A percentile compares a stretch with the other conserved stretches of the same genome.
phyloP scores from a whole-genome alignment of 352 stramenopile genomes.

The Pythium aquatile region DNA sequence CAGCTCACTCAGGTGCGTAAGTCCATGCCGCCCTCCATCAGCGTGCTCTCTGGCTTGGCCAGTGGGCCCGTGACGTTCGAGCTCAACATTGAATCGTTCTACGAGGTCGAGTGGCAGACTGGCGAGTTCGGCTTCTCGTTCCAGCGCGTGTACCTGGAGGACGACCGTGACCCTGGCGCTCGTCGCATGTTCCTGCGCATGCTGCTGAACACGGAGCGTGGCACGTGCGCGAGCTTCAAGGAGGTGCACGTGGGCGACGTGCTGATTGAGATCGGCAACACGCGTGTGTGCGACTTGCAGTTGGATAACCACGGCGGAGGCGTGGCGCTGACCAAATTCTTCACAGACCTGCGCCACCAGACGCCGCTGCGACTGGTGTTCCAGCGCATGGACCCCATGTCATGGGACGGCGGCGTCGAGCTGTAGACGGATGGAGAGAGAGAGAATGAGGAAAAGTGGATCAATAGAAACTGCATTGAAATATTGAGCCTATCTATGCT shows the following conservation, averaged over 20 bases:
- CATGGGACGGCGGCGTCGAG: constrained; percentile 76
- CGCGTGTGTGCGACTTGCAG: constrained; percentile 60
- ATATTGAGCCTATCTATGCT: not conserved
- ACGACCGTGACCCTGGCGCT: constrained; percentile 30
- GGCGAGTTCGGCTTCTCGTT: constrained; percentile 78
- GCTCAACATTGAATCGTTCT: constrained; percentile 52
- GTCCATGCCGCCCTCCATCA: constrained; percentile 59
- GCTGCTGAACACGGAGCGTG: constrained; percentile 73
- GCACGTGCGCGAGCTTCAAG: constrained; percentile 63
- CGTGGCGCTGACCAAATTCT: constrained; percentile 63
- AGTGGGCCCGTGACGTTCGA: constrained; percentile 57
- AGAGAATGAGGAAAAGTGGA: not conserved
- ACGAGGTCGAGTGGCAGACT: constrained; percentile 56
- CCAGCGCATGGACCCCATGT: constrained; percentile 57
- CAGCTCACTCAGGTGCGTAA: constrained; percentile 47
- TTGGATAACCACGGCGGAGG: constrained; percentile 48
- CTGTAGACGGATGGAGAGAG: constrained; percentile 24
- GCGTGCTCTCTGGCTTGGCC: constrained; percentile 54
- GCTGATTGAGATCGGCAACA: constrained; percentile 56
- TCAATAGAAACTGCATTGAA: not conserved
- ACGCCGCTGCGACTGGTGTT: constrained; percentile 65
- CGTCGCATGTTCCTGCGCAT: constrained; percentile 58
- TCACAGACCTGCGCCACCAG: constrained; percentile 52
- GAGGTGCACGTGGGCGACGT: constrained; percentile 63
- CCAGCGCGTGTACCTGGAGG: constrained; percentile 61